Base-by-base conservation (phyloP, 2,329 filamentous ascomycete genomes). In the Xenoacremonium recifei region DNA sequence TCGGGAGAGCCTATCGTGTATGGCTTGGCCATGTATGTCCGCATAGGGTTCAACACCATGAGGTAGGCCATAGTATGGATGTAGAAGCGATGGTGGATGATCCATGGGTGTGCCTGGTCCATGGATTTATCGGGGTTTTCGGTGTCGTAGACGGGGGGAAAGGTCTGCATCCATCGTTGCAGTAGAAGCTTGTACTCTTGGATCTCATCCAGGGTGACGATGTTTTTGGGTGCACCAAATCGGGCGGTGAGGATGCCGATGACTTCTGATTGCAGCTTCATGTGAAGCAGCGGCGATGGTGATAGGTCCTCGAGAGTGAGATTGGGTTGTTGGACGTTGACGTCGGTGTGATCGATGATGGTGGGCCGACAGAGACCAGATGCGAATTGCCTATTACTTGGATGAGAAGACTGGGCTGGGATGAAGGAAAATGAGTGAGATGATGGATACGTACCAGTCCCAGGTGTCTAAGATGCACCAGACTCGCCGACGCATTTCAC, bases 21-120 rank as follows among this genome's bases (percentile, higher is more conserved):
- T 5, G 55, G 45, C 23, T 66, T 66, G 2, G 68, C 69, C 48
- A 78, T 68, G 48, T 67, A 74, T 2, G 65, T 57, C 34, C 75
- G 70, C 35, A 76, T 61, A 6, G 72, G 70, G 37, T 73, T 65
- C 2, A 76, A 57, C 45, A 71, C 70, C 39, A 72, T 67, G 50
- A 75, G 63, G 25, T 71, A 67, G 11, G 66, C 62, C 48, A 71
- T 66, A 4, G 63, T 67, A 35, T 73, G 68, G 4, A 76, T 49
- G 41, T 73, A 68, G 29, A 62, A 61, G 2, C 74, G 69, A 35
- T 77, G 73, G 20, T 70, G 62, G 2, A 65, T 55, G 19, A 74
- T 64, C 54, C 72, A 73, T 1, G 60, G 56, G 39, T 72, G 55
- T 16, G 58, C 47, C 3, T 57, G 43, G 39, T 77, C 73, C 30